Evolutionary conservation across 345 rosid species (phyloP).

Genomic region (Ailanthus altissimus): DNA sequence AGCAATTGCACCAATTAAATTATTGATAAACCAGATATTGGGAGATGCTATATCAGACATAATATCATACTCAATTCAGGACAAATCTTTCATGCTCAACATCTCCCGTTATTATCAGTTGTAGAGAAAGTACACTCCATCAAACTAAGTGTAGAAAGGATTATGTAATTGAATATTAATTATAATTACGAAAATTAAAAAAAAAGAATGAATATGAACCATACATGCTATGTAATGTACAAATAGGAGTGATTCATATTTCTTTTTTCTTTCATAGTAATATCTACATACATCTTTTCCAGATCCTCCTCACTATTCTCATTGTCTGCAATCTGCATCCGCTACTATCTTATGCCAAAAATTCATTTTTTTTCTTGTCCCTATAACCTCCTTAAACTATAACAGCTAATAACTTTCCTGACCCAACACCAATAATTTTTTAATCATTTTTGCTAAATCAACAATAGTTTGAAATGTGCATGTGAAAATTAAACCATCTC

Average conservation of each 20-base stretch:
- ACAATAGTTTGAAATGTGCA: background rate
- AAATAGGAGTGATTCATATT: constrained; percentile 14
- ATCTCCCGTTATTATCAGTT: background rate
- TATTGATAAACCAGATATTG: too few species aligned
- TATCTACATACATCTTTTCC: constrained; percentile 40
- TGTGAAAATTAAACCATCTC: constrained; percentile 63
- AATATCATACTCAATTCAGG: too few species aligned
- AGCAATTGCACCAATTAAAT: too few species aligned
- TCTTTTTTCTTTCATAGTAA: background rate
- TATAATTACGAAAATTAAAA: background rate
- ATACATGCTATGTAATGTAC: constrained; percentile 31
- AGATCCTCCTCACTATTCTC: constrained; percentile 15
- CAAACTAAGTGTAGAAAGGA: background rate
- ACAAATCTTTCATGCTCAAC: background rate
- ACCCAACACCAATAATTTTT: background rate
- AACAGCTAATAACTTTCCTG: constrained; percentile 17
- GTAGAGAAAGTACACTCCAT: background rate
- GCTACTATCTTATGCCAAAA: constrained; percentile 44
- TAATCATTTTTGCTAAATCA: background rate
- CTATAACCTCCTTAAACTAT: constrained; percentile 24
- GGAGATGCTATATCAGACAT: too few species aligned
- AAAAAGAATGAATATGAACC: constrained; percentile 6
- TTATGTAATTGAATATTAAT: background rate
- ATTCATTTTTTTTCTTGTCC: constrained; percentile 13
- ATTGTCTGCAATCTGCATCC: constrained; percentile 22